Evolutionary conservation across 2,329 filamentous ascomycete genomes (phyloP).

Genomic region (Arachnomyces sp.): DNA sequence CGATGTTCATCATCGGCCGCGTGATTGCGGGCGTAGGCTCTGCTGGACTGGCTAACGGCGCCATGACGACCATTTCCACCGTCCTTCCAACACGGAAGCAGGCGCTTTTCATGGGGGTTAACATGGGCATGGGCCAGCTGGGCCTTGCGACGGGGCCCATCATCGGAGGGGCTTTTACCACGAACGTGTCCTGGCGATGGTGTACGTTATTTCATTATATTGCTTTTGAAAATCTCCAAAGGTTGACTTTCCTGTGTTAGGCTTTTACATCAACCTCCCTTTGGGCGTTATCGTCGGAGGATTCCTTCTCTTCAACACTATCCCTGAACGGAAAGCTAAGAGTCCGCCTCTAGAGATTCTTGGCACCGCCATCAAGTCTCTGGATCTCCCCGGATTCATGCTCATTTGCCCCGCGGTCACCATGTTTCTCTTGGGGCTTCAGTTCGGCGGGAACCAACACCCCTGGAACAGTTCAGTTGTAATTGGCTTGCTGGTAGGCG

Average conservation of each 20-base stretch:
- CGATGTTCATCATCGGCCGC: conserved; percentile 24
- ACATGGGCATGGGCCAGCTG: conserved; percentile 20
- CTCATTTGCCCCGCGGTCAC: conserved; percentile 27
- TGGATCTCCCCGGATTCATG: conserved; percentile 30
- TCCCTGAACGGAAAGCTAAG: conserved; percentile 22
- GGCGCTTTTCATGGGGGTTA: conserved; percentile 14
- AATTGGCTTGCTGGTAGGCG: conserved; percentile 29
- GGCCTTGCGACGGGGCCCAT: conserved; percentile 33
- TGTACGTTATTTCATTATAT: conserved; percentile 20
- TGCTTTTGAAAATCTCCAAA: too few relatives aligned
- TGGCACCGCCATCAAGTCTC: conserved; percentile 20
- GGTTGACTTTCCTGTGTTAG: conserved; percentile 7
- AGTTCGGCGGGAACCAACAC: conserved; percentile 28
- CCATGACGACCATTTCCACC: conserved; percentile 14
- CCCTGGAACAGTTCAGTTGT: conserved; percentile 26
- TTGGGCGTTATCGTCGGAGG: conserved; percentile 21
- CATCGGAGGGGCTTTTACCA: conserved; percentile 36
- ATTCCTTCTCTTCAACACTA: conserved; percentile 19
- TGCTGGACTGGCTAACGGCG: conserved; percentile 18
- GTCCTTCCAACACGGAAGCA: conserved; percentile 14
- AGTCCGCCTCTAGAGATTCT: conserved; percentile 15
- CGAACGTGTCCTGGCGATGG: conserved; percentile 34
- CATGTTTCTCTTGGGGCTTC: conserved; percentile 32
- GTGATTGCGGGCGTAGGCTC: conserved; percentile 18
- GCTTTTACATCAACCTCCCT: conserved; percentile 34